Evolutionary conservation across 2,329 filamentous ascomycete genomes (phyloP).

Genomic region (Berkeleyomyces rouxiae): DNA sequence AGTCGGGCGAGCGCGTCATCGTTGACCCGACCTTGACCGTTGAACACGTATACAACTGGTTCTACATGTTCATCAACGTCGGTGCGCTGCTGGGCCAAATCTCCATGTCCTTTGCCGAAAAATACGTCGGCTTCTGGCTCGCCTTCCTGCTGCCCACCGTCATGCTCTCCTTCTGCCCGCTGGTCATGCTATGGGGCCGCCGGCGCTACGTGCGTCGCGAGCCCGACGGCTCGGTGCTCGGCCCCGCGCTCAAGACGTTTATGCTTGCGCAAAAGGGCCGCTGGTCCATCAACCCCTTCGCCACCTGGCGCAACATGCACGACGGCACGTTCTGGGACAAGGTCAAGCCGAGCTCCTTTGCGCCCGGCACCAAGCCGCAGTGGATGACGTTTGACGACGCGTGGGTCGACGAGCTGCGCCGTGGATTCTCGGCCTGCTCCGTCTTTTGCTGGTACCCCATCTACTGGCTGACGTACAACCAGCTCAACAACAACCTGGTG

Average conservation of each 20-base stretch:
- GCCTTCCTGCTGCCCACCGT: constrained; percentile 51
- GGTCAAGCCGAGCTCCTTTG: constrained; percentile 51
- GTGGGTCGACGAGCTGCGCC: constrained; percentile 60
- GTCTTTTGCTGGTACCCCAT: constrained; percentile 56
- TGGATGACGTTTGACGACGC: constrained; percentile 71
- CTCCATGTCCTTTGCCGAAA: constrained; percentile 54
- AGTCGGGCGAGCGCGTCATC: constrained; percentile 44
- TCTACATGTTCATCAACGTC: constrained; percentile 57
- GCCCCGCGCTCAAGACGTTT: constrained; percentile 45
- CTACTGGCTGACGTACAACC: constrained; percentile 36
- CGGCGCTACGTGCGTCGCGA: constrained; percentile 40
- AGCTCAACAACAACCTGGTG: constrained; percentile 40
- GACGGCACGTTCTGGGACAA: constrained; percentile 45
- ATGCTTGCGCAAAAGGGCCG: constrained; percentile 48
- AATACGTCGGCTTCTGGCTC: constrained; percentile 60
- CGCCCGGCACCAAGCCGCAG: constrained; percentile 33
- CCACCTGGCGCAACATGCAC: constrained; percentile 41
- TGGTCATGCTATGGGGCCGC: constrained; percentile 43
- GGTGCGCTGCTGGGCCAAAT: constrained; percentile 48
- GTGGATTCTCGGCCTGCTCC: constrained; percentile 49
- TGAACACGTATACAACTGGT: constrained; percentile 49
- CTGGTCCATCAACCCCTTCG: constrained; percentile 49
- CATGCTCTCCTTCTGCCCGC: constrained; percentile 45
- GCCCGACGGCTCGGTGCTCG: constrained; percentile 50
- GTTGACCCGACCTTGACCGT: constrained; percentile 47